Conservation (phyloP, 306 rosid genomes). For the Cicer judaicum region DNA sequence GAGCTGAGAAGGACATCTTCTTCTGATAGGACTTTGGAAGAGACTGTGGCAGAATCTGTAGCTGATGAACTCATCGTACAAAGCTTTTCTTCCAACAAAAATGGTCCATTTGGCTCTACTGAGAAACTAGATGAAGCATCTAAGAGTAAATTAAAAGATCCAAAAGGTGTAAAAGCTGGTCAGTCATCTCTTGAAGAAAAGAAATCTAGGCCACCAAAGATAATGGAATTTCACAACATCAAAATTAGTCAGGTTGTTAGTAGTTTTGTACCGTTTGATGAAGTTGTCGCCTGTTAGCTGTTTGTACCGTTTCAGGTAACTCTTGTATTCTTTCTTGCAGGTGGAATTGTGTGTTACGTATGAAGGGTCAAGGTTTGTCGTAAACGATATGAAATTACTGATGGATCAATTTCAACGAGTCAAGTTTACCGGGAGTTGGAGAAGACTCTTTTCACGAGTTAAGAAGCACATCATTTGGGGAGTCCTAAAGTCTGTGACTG, state of each 20-base stretch:
- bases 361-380: constrained; percentile 89
- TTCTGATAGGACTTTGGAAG: constrained; percentile 80
- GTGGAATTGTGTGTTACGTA: constrained; percentile 87
- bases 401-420: constrained; percentile 96
- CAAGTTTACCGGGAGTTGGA: constrained; percentile 92
- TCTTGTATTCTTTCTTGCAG: constrained; percentile 48
- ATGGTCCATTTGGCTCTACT: constrained; percentile 52
- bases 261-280: constrained; percentile 33
- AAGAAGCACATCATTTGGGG: constrained; percentile 99
- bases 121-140: constrained; percentile 72
- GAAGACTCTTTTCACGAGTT: constrained; percentile 87
- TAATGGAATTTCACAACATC: constrained; percentile 89
- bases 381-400: constrained; percentile 79
- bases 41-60: constrained; percentile 82
- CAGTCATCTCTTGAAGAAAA: constrained; percentile 74
- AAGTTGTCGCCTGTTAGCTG: constrained; percentile 9
- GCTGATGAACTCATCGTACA: constrained; percentile 81
- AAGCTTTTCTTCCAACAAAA: constrained; percentile 58
- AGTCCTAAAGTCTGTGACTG: constrained; percentile 94
- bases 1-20: constrained; percentile 79
- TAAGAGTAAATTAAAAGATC: constrained; percentile 69
- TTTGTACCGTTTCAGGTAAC: constrained; percentile 24
- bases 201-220: constrained; percentile 77
- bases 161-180: constrained; percentile 77
- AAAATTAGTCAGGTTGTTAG: constrained; percentile 92